Evolutionary conservation across 2,329 filamentous ascomycete species (phyloP), one percentile per base, ranked within the genome.

Genomic region (Chaetomium sp.): DNA sequence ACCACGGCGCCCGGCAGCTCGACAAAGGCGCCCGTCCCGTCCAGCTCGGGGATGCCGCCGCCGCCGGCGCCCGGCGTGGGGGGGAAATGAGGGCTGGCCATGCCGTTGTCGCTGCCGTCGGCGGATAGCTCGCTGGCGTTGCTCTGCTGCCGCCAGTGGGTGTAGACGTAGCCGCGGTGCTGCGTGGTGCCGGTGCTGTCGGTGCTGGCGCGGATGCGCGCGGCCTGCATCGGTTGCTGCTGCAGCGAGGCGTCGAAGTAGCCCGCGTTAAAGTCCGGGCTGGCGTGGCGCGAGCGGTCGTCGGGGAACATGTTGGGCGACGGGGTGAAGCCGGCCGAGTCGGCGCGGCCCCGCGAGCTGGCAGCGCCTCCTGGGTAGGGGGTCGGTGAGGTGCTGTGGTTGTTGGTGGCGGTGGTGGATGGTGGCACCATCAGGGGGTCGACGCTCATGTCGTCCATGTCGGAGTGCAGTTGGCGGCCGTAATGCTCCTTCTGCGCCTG

Each of bases 111-210:
- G 60, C 73, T 72, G 51, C 76, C 77, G 50, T 77, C 77, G 4
- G 75, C 72, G 0, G 72, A 75, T 1, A 71, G 67, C 56, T 83
- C 80, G 51, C 81, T 83, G 5, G 77, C 75, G 65, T 81, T 77
- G 71, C 80, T 83, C 53, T 72, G 72, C 6, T 81, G 74, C 2
- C 81, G 78, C 54, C 75, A 74, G 60, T 82, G 81, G 2, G 64
- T 62, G 57, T 71, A 68, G 9, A 62, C 63, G 54, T 70, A 70
- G 3, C 68, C 63, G 13, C 64, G 65, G 47, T 68, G 69, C 1
- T 49, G 62, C n/a, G 25, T 25, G 31, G 16, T n/a, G 57, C 70
- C 71, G 16, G 71, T 74, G 57, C 79, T 81, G 56, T 81, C 81
- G 33, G 71, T 71, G 67, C 76, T 80, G 31, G 67, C 69, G 29